A percentile compares a stretch with the other conserved stretches of the same genome.
Evolutionary conservation across 495 filamentous ascomycete genomes (phyloP).

Genomic region (Letharia columbiana): DNA sequence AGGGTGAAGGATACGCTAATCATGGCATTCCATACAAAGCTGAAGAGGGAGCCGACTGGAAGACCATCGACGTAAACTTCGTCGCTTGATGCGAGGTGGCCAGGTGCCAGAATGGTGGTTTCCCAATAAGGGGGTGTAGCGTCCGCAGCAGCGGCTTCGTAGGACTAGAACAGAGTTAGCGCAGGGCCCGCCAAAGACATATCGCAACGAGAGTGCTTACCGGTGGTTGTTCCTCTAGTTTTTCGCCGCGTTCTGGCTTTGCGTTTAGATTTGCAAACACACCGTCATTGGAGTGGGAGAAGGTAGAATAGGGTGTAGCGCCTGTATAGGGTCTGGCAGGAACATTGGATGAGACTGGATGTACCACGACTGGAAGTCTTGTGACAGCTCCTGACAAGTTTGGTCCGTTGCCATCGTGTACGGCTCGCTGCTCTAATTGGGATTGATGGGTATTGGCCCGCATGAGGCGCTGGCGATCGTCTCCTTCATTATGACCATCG

Average conservation of each 20-base stretch:
- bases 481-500: slow-evolving; percentile 62
- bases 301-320: slow-evolving; percentile 15
- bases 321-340: slow-evolving; percentile 11
- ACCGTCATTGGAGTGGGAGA: slow-evolving; percentile 60
- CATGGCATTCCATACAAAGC: slow-evolving; percentile 97
- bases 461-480: slow-evolving; percentile 81
- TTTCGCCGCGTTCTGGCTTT: slow-evolving; percentile 80
- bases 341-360: slow-evolving; percentile 28
- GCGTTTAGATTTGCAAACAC: slow-evolving; percentile 93
- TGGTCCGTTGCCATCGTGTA: slow-evolving; percentile 27
- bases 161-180: slow-evolving; percentile 56
- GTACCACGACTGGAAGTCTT: slow-evolving; percentile 40
- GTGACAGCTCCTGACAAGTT: slow-evolving; percentile 42
- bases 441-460: slow-evolving; percentile 35
- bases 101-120: slow-evolving; percentile 91
- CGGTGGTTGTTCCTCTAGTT: slow-evolving; percentile 80
- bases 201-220: slow-evolving; percentile 43
- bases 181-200: neutral
- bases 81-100: slow-evolving; percentile 60
- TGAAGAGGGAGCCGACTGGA: slow-evolving; percentile 90
- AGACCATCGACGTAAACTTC: slow-evolving; percentile 96
- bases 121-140: slow-evolving; percentile 98
- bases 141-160: slow-evolving; percentile 97
- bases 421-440: slow-evolving; percentile 33
- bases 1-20: slow-evolving; percentile 98